Evolutionary conservation across 176 grass and related monocot species (phyloP), one percentile per base, ranked within the genome.

Genomic region (Oryza australiensis): DNA sequence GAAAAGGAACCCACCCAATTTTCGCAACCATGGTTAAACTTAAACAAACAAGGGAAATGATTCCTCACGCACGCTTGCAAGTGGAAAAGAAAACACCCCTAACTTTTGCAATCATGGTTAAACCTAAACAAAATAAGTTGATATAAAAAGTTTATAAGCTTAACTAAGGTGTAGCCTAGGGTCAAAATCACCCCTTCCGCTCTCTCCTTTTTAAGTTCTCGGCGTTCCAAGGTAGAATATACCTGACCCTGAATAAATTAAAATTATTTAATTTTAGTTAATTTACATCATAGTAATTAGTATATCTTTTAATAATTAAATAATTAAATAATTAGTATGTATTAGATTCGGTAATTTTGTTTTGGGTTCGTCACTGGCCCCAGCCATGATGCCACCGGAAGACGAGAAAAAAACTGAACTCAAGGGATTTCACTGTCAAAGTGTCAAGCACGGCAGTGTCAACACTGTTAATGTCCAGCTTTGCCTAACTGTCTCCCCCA

Each of bases 321-420:
- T n/a, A n/a, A n/a, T n/a, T n/a, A n/a, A n/a, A n/a, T n/a, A n/a
- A n/a, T n/a, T n/a, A n/a, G n/a, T n/a, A n/a, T n/a, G n/a, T n/a
- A n/a, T n/a, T n/a, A n/a, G n/a, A n/a, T n/a, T n/a, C n/a, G n/a
- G n/a, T n/a, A n/a, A n/a, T n/a, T n/a, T n/a, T n/a, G n/a, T n/a
- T n/a, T n/a, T n/a, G n/a, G n/a, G n/a, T n/a, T n/a, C n/a, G n/a
- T n/a, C n/a, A n/a, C n/a, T n/a, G n/a, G n/a, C n/a, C 64, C 23
- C 28, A 49, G 10, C 78, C 29, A 48, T 7, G 79, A 71, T 72
- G 55, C 48, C 62, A 62, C 24, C 11, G 27, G 66, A 71, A 59
- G 73, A 72, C 12, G 73, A 71, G 18, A 3, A 87, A 83, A 33
- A 87, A 83, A 33, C 66, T 60, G 11, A 24, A 60, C 55, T 23